Conservation (phyloP, 768 basidiomycete species). For the Lentinula lateritia region DNA sequence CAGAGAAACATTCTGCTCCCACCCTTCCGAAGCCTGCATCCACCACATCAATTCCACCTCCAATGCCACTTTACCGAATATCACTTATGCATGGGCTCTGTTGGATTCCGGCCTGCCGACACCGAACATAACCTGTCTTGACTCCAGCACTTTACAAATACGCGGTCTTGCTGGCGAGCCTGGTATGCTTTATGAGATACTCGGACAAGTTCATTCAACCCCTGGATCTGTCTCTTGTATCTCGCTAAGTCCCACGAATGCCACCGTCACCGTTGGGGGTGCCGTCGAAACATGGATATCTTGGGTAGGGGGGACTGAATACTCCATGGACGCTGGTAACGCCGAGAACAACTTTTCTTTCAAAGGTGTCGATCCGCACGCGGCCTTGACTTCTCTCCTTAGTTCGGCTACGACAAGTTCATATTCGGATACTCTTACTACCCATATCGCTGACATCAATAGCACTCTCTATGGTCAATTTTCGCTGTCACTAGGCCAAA, state of each 20-base stretch:
- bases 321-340: slow-evolving; percentile 57
- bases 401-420: slow-evolving; percentile 13
- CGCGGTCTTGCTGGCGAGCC: slow-evolving; percentile 42
- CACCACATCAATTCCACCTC: slow-evolving; percentile 41
- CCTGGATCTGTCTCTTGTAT: slow-evolving; percentile 18
- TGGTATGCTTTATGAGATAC: slow-evolving; percentile 70
- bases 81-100: slow-evolving; percentile 39
- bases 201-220: slow-evolving; percentile 40
- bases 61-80: slow-evolving; percentile 9
- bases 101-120: slow-evolving; percentile 43
- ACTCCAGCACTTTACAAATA: slow-evolving; percentile 48
- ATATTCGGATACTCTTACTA: slow-evolving; percentile 35
- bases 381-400: slow-evolving; percentile 34
- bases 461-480: slow-evolving; percentile 39
- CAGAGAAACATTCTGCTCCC: slow-evolving; percentile 61
- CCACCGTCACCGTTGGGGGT: slow-evolving; percentile 39
- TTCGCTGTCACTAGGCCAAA: slow-evolving; percentile 55
- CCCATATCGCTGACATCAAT: slow-evolving; percentile 50
- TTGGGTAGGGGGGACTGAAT: slow-evolving; percentile 75
- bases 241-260: slow-evolving; percentile 36
- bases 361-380: slow-evolving; percentile 56
- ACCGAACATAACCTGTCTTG: slow-evolving; percentile 58
- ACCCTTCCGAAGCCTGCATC: slow-evolving; percentile 55
- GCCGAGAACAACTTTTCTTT: slow-evolving; percentile 54
- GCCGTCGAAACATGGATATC: slow-evolving; percentile 56